Percentiles rank a stretch among this genome's conserved stretches.
Evolutionary conservation across 1,284 basidiomycete species (phyloP).

Genomic region (Chondrostereum purpureum): DNA sequence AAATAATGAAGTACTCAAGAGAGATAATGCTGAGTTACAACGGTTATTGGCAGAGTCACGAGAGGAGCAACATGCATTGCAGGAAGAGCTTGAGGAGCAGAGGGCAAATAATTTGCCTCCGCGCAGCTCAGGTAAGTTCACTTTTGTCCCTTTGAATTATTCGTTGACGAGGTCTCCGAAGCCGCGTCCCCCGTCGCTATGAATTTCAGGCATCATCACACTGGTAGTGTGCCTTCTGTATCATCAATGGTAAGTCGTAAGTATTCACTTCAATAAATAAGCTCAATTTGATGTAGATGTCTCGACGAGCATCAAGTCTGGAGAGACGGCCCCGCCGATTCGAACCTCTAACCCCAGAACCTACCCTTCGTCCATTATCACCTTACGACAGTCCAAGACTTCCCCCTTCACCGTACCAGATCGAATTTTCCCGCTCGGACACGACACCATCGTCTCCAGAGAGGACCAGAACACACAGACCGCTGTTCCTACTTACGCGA

Average conservation of each 20-base stretch:
- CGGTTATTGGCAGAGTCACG: conserved; percentile 65
- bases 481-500: conserved; percentile 54
- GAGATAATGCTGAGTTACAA: conserved; percentile 75
- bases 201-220: conserved; percentile 27
- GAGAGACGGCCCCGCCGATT: conserved; percentile 8
- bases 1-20: conserved; percentile 77
- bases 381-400: conserved; percentile 41
- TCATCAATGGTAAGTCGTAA: conserved; percentile 11
- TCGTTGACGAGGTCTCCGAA: conserved; percentile 12
- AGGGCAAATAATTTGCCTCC: conserved; percentile 39
- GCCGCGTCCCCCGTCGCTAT: conserved; percentile 30
- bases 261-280: not conserved
- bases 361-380: conserved; percentile 47
- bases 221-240: conserved; percentile 34
- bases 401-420: conserved; percentile 31
- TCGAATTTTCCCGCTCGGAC: conserved; percentile 35
- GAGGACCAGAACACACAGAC: conserved; percentile 34
- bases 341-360: conserved; percentile 56
- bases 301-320: conserved; percentile 18
- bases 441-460: conserved; percentile 29
- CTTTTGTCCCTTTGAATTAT: conserved; percentile 1
- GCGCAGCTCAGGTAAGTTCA: conserved; percentile 31
- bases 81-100: conserved; percentile 71
- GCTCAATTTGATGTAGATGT: not conserved
- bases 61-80: conserved; percentile 66